Percentiles rank a stretch among this genome's conserved stretches.
These are phyloP conservation scores for Ogataea minuta DNA, from an alignment of 805 yeast species.

Conservation along the genomic window DNA sequence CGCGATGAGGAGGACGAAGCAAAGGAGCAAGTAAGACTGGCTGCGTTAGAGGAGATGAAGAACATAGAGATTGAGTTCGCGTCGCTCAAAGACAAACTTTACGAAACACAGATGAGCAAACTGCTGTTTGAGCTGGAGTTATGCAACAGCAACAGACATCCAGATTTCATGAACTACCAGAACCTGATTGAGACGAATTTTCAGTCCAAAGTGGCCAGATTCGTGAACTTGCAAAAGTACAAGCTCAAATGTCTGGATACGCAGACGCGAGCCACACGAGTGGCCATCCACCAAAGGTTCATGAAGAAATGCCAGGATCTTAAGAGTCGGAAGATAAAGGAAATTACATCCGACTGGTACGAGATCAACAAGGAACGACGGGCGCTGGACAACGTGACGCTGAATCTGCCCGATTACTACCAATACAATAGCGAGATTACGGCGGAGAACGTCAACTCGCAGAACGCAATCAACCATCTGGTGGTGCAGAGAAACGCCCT, in stretches of 20 bases:
- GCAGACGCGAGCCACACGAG: slow-evolving; percentile 78
- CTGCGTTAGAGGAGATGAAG: slow-evolving; percentile 71
- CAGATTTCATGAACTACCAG: slow-evolving; percentile 75
- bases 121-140: slow-evolving; percentile 80
- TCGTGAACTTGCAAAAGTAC: slow-evolving; percentile 49
- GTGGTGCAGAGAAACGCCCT: slow-evolving; percentile 66
- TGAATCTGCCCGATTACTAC: slow-evolving; percentile 47
- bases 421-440: slow-evolving; percentile 31
- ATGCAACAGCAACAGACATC: slow-evolving; percentile 88
- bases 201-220: slow-evolving; percentile 55
- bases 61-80: slow-evolving; percentile 87
- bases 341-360: slow-evolving; percentile 87
- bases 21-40: slow-evolving; percentile 46
- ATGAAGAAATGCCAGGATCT: slow-evolving; percentile 64
- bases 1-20: slow-evolving; percentile 26
- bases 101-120: slow-evolving; percentile 75
- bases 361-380: slow-evolving; percentile 86
- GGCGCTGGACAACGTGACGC: slow-evolving; percentile 65
- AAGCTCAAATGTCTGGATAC: slow-evolving; percentile 72
- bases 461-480: slow-evolving; percentile 39
- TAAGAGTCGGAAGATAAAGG: slow-evolving; percentile 60
- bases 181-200: slow-evolving; percentile 70
- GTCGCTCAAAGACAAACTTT: slow-evolving; percentile 74
- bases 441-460: slow-evolving; percentile 23
- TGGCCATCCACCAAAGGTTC: slow-evolving; percentile 81